These are phyloP conservation scores for Micractinium conductrix DNA, from an alignment of 139 green algal species.

Conservation along the genomic window DNA sequence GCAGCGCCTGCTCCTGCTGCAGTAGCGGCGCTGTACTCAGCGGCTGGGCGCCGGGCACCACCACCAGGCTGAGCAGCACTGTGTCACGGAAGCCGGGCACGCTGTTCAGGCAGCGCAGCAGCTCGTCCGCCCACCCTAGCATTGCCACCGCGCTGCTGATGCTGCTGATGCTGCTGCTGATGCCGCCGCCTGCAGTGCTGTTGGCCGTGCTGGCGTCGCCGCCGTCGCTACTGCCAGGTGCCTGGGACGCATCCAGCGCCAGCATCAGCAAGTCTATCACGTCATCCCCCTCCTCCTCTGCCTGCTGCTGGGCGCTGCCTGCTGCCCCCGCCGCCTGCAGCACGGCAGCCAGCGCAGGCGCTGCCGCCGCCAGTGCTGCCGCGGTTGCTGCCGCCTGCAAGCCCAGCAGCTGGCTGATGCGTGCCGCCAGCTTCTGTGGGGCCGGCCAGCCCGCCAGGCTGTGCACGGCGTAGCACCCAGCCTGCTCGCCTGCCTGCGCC, in stretches of 20 bases:
- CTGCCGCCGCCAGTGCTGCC: background rate
- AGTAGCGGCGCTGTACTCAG: background rate
- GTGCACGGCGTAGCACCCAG: conserved; percentile 22
- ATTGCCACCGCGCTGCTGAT: background rate
- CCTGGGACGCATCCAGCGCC: background rate
- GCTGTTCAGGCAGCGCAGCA: conserved; percentile 42
- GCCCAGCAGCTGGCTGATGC: background rate
- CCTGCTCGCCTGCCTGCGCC: background rate
- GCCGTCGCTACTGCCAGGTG: background rate
- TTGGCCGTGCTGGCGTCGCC: conserved; percentile 16
- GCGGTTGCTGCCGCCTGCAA: background rate
- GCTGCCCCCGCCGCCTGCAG: background rate
- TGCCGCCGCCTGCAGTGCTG: conserved; percentile 28
- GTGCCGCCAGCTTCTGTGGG: background rate
- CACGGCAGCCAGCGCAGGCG: background rate
- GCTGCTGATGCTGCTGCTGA: conserved; percentile 5
- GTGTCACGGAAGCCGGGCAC: conserved; percentile 39
- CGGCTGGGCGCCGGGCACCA: conserved; percentile 19
- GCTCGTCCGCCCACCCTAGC: conserved; percentile 59
- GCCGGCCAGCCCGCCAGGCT: conserved; percentile 7
- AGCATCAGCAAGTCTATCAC: conserved; percentile 29
- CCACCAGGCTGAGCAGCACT: conserved; percentile 52
- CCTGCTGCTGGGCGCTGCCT: background rate
- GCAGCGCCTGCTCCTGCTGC: conserved; percentile 15
- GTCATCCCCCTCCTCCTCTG: conserved; percentile 1